Evolutionary conservation across 73 alveolate genomes (phyloP), one percentile per base, ranked within the genome.

Genomic region (Diophrys appendiculata): DNA sequence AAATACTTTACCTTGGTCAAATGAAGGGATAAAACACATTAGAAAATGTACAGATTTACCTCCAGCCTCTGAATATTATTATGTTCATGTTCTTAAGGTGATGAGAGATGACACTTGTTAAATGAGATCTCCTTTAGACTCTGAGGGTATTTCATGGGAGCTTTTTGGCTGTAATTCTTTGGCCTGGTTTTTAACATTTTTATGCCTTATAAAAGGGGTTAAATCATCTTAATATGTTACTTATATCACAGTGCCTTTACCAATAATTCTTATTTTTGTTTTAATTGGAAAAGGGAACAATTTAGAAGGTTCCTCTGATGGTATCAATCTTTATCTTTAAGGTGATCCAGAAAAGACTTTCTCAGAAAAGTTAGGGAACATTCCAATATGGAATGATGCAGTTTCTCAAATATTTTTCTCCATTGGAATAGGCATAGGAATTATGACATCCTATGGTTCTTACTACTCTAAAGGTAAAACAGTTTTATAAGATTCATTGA

Each of bases 401-500:
- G 34, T 8, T 22, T 67, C 68, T 0, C 76, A 75, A n/a, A 56
- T 75, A 11, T 53, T 75, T 67, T 75, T 75, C 70, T 55, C 76
- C 22, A 18, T 75, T 11, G 3, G 54, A 2, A 27, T 54, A 3
- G 54, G 84, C 84, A 55, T 75, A 65, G 84, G 84, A 54, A 35
- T 75, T 33, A 24, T 75, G 84, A 53, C 74, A 2, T 23, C 76
- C 33, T 75, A 29, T 75, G 84, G 71, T 1, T 29, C 69, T 29
- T 75, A 75, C 67, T 55, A 75, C 33, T 33, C 31, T 67, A 22
- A 14, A 2, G 23, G 29, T 14, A 32, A 31, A 26, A 27, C 78
- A 8, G 33, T 70, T 1, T 32, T n/a, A n/a, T n/a, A n/a, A n/a
- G n/a, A n/a, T n/a, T n/a, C n/a, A n/a, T n/a, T n/a, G n/a, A n/a